phyloP scores from a whole-genome alignment of 139 green algal genomes.

The Volvox reticuliferus region DNA sequence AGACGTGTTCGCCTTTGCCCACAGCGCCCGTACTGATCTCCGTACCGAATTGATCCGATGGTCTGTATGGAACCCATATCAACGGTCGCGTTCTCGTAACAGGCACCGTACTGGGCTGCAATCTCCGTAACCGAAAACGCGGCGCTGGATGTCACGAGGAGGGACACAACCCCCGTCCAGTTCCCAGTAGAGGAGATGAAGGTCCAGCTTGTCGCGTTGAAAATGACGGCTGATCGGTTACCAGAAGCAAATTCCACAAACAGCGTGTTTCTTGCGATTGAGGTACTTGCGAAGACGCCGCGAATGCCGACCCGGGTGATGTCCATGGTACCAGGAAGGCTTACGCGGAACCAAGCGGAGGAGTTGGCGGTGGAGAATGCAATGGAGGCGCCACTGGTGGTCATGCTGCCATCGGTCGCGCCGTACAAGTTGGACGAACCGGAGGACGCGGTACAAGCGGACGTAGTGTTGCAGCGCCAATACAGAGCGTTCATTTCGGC shows the following conservation, averaged over 20 bases:
- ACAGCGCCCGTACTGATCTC: background rate
- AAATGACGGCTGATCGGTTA: background rate
- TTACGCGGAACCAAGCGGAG: constrained; percentile 3
- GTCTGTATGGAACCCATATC: constrained; percentile 21
- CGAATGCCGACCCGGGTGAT: constrained; percentile 6
- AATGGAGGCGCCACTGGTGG: background rate
- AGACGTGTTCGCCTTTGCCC: too few relatives aligned
- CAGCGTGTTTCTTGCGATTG: background rate
- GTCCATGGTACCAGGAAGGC: background rate
- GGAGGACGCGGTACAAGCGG: background rate
- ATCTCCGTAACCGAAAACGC: constrained; percentile 21
- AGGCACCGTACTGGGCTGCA: background rate
- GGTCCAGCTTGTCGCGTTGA: background rate
- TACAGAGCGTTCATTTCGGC: constrained; percentile 2
- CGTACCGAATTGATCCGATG: background rate
- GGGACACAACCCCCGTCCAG: background rate
- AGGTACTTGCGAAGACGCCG: constrained; percentile 2
- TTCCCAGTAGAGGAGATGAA: background rate
- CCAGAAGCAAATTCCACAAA: background rate
- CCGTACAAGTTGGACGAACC: background rate
- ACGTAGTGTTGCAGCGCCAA: background rate
- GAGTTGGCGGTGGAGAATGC: background rate
- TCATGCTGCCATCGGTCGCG: background rate
- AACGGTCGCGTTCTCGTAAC: constrained; percentile 13
- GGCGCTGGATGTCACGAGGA: background rate